Evolutionary conservation across 768 basidiomycete species (phyloP), one percentile per base, ranked within the genome.

Genomic region (Leccinum ochraceum): DNA sequence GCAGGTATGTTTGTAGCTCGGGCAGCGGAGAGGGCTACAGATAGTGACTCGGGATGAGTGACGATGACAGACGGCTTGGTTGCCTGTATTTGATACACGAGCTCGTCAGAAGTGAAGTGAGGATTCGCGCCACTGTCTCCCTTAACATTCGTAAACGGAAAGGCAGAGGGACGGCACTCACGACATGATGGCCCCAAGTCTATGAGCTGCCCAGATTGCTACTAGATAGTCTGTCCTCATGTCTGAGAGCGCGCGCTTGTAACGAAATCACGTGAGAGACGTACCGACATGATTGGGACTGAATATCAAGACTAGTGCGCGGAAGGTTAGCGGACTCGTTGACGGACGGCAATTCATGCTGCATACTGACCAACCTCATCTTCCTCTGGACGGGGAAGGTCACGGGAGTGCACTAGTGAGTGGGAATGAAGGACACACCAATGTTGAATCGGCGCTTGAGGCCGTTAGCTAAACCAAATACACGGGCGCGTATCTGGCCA

Each of bases 251-350:
- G 22, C 50, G 22, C 32, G 50, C 32, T 44, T 17, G 26, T 37
- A 14, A 53, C 34, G 20, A 58, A 13, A 44, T 2, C 34, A 6
- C 9, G 17, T 17, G 30, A 17, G 44, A 56, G 32, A 67, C 79
- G 46, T 62, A 85, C 86, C 87, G 46, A 88, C 69, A 65, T 88
- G 85, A 68, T 90, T 90, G 30, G 85, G 80, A 61, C 86, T 86
- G 70, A 84, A 88, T 46, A 88, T 67, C 58, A 87, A 76, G 8
- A 87, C 88, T 89, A 63, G 54, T 4, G 8, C 34, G 28, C n/a
- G 10, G 28, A 60, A n/a, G 37, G 46, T 66, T 24, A 74, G 51
- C 8, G 10, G 34, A 30, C 30, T 20, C 9, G 16, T 60, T 28
- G 4, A 52, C 28, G 7, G 11, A 30, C 4, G 28, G 30, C 14